These are phyloP conservation scores for Singerocomus inundabilis DNA, from an alignment of 1,284 basidiomycete genomes.

Conservation along the genomic window DNA sequence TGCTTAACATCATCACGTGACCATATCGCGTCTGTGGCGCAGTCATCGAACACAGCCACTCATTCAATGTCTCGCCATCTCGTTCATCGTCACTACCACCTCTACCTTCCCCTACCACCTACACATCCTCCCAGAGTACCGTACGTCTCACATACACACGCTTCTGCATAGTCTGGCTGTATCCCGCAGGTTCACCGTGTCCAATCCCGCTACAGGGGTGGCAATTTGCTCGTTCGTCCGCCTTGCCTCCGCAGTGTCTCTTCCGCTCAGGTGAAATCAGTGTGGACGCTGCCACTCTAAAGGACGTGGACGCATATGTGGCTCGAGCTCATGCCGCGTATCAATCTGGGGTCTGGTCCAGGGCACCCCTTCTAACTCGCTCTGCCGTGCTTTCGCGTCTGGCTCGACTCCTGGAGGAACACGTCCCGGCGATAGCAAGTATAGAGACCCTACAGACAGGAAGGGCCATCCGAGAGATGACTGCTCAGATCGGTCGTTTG, in stretches of 20 bases:
- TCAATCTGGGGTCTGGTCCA: conserved; percentile 69
- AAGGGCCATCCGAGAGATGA: conserved; percentile 75
- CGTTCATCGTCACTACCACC: conserved; percentile 5
- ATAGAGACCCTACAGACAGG: conserved; percentile 78
- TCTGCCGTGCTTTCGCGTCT: conserved; percentile 65
- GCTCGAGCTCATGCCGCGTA: conserved; percentile 55
- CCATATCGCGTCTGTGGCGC: conserved; percentile 24
- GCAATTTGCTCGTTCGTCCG: conserved; percentile 55
- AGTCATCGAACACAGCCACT: conserved; percentile 18
- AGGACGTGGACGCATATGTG: conserved; percentile 55
- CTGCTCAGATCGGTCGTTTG: conserved; percentile 65
- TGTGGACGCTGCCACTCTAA: conserved; percentile 40
- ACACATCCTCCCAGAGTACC: conserved; percentile 3
- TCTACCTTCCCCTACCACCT: too few species aligned
- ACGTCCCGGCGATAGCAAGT: conserved; percentile 55
- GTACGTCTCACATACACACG: neutral
- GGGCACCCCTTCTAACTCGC: conserved; percentile 52
- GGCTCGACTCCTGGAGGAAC: conserved; percentile 57
- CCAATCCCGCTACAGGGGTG: conserved; percentile 67
- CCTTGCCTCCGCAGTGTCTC: neutral
- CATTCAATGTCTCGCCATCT: neutral
- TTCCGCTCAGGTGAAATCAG: conserved; percentile 27
- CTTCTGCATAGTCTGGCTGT: neutral
- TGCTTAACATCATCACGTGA: conserved; percentile 21
- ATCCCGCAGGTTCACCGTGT: conserved; percentile 47